Evolutionary conservation across 257 asterid species (phyloP).

Genomic region (Nicotiana noctiflora): DNA sequence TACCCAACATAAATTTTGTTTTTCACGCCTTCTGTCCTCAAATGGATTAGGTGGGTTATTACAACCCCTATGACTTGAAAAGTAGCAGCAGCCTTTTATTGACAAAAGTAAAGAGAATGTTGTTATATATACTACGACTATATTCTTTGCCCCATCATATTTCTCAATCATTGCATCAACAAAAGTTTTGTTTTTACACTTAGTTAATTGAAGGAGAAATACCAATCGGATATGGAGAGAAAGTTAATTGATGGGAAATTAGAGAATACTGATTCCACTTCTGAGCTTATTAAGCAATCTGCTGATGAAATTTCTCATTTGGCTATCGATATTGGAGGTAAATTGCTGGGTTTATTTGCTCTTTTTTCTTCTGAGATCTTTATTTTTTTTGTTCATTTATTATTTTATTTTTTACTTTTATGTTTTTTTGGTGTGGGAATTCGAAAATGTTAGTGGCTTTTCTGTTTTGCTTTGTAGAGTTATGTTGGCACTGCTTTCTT

Average conservation of each 20-base stretch:
- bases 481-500: not conserved
- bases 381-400: not conserved
- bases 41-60: not conserved
- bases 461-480: not conserved
- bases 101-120: not conserved
- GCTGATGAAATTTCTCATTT: constrained; percentile 53
- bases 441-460: not conserved
- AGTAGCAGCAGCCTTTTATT: not conserved
- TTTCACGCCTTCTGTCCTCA: not conserved
- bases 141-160: not conserved
- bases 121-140: no score
- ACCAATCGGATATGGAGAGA: constrained; percentile 1
- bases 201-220: not conserved
- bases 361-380: not conserved
- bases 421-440: not conserved
- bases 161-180: not conserved
- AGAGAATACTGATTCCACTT: constrained; percentile 2
- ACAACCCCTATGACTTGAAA: not conserved
- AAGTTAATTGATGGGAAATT: not conserved
- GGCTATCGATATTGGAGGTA: constrained; percentile 90
- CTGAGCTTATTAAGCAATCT: constrained; percentile 16
- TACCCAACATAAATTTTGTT: not conserved
- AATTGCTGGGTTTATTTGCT: not conserved
- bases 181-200: not conserved
- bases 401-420: not conserved